phyloP scores from a whole-genome alignment of 2,329 filamentous ascomycete species.

The Xylariales sp. region DNA sequence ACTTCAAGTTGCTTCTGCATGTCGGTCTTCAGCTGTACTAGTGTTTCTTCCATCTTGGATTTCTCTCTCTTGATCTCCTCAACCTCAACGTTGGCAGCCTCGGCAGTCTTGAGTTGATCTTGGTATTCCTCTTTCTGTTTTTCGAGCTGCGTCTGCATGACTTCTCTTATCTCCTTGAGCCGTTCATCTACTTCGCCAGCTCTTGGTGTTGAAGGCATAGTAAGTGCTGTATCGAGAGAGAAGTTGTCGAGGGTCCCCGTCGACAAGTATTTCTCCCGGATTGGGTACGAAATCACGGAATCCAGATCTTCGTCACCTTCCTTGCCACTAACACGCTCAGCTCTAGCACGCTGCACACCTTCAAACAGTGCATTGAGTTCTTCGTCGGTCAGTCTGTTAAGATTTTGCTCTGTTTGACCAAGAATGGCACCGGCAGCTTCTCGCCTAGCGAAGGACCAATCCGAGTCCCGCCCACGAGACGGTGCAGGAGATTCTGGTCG shows the following conservation, averaged over 20 bases:
- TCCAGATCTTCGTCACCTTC: constrained; percentile 88
- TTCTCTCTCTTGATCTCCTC: constrained; percentile 84
- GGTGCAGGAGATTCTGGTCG: constrained; percentile 76
- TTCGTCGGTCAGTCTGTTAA: constrained; percentile 84
- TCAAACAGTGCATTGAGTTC: constrained; percentile 92
- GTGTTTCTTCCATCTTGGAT: constrained; percentile 74
- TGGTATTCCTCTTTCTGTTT: constrained; percentile 80
- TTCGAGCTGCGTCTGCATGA: constrained; percentile 78
- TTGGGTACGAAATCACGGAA: constrained; percentile 79
- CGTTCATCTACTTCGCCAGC: constrained; percentile 71
- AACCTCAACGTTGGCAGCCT: constrained; percentile 70
- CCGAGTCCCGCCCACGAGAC: constrained; percentile 71
- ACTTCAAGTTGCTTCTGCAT: constrained; percentile 82
- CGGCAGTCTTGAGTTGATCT: constrained; percentile 69
- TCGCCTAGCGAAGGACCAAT: constrained; percentile 89
- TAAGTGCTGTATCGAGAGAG: constrained; percentile 88
- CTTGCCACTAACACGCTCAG: constrained; percentile 64
- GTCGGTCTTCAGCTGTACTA: constrained; percentile 74
- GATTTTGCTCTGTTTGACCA: constrained; percentile 78
- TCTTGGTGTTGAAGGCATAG: constrained; percentile 88
- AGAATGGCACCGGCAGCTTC: constrained; percentile 91
- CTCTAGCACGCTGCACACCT: constrained; percentile 83
- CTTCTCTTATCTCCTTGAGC: constrained; percentile 70
- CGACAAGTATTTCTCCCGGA: constrained; percentile 92
- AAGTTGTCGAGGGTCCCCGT: constrained; percentile 94